These are phyloP conservation scores for Colletotrichum acutatum DNA, from an alignment of 2,329 filamentous ascomycete genomes.

Conservation along the genomic window DNA sequence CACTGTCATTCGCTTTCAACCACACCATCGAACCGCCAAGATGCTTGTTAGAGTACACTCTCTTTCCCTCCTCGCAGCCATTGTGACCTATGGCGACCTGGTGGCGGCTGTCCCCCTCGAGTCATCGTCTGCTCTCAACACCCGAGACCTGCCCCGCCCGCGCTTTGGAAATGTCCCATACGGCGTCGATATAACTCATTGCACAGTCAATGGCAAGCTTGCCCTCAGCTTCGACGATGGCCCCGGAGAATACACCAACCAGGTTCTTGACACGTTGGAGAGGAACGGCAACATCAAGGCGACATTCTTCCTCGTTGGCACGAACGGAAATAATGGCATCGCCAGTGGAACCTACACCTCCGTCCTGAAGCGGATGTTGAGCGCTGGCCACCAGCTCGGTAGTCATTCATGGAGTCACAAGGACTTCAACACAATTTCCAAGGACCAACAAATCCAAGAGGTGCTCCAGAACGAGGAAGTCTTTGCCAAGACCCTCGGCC, in stretches of 20 bases:
- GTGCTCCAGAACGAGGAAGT: conserved; percentile 58
- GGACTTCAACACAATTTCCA: conserved; percentile 50
- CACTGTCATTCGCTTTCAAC: conserved; percentile 13
- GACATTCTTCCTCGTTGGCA: conserved; percentile 51
- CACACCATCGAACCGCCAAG: conserved; percentile 8
- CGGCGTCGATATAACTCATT: conserved; percentile 47
- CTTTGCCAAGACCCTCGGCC: conserved; percentile 53
- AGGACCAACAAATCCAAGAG: conserved; percentile 48
- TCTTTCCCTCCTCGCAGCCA: conserved; percentile 27
- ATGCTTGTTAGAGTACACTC: conserved; percentile 36
- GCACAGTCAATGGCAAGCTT: conserved; percentile 44
- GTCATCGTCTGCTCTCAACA: conserved; percentile 12
- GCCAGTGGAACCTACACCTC: conserved; percentile 47
- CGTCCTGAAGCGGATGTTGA: conserved; percentile 56
- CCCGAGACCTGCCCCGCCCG: conserved; percentile 39
- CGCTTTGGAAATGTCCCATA: conserved; percentile 45
- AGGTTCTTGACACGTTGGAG: conserved; percentile 49
- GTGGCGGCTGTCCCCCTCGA: conserved; percentile 23
- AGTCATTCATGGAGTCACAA: conserved; percentile 61
- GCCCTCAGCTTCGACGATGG: conserved; percentile 54
- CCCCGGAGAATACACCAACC: conserved; percentile 46
- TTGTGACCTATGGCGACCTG: conserved; percentile 23
- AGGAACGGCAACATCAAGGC: conserved; percentile 44
- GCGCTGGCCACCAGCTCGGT: conserved; percentile 58
- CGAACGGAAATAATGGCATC: conserved; percentile 48